Evolutionary conservation across 1,284 basidiomycete genomes (phyloP), one percentile per base, ranked within the genome.

Genomic region (Ustilago loliicola): DNA sequence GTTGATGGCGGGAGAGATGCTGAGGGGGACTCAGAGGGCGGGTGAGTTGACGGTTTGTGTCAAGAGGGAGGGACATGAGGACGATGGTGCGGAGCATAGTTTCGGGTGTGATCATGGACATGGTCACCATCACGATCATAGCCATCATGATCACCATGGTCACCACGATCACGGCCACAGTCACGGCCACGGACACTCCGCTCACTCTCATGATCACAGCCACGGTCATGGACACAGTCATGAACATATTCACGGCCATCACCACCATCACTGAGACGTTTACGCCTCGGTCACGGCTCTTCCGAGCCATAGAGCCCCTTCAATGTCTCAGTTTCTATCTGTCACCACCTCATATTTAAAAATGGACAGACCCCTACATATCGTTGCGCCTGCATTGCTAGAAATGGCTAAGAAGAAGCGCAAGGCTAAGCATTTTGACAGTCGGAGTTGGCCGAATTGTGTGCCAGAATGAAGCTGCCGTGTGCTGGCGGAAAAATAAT

Each of bases 41-140:
- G 84, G 85, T 2, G 85, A 86, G 62, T 54, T 86, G 19, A 80
- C 80, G 17, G 71, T 86, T 21, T 51, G 77, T 32, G 82, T 85
- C 1, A 72, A 62, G 40, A 63, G 85, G 9, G 80, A 83, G 51
- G 83, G 80, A 1, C 67, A 73, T 21, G 72, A 79, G 48, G 61
- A 68, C 2, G 73, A 79, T 51, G 80, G 72, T 9, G 61, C 32
- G 5, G 61, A 75, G 19, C 57, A 58, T 36, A 34, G 15, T 7
- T 58, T 61, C 25, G 64, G 40, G 0, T 61, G 66, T 27, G 53
- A 23, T 3, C 71, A 79, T 56, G 62, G 53, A 17, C 81, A 83
- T 54, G 61, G 38, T 9, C 72, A 40, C 13, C 56, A 58, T 47
- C 21, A 30, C n/a, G 45, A 48, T 48, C 45, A 48, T 40, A 51